phyloP scores from a whole-genome alignment of 768 basidiomycete genomes.

The Russula sp. region DNA sequence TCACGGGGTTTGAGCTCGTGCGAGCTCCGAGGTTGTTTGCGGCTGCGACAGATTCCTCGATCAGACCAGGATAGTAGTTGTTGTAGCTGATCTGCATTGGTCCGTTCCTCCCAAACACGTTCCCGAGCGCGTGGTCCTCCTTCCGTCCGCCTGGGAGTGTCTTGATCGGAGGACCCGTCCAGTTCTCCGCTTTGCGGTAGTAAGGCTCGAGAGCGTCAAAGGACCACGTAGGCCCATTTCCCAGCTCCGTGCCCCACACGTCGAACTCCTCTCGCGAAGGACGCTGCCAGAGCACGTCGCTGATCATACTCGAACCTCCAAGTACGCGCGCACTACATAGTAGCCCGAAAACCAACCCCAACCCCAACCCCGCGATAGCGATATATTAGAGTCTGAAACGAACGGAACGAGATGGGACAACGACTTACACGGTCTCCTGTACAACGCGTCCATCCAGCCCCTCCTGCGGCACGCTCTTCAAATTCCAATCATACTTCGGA shows the following conservation, averaged over 20 bases:
- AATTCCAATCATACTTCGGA: conserved; percentile 22
- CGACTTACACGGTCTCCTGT: conserved; percentile 23
- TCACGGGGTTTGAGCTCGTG: conserved; percentile 24
- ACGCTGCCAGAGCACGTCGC: conserved; percentile 29
- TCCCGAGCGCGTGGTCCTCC: conserved; percentile 17
- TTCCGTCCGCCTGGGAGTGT: conserved; percentile 20
- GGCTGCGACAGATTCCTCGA: conserved; percentile 25
- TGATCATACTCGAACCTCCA: conserved; percentile 30
- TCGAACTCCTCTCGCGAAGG: conserved; percentile 28
- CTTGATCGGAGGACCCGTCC: conserved; percentile 23
- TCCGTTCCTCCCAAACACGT: conserved; percentile 17
- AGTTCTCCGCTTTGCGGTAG: conserved; percentile 28
- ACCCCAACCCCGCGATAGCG: too few species aligned
- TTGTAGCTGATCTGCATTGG: conserved; percentile 29
- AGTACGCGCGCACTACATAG: conserved; percentile 22
- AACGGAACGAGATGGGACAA: too few species aligned
- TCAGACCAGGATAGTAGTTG: conserved; percentile 26
- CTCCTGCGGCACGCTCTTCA: conserved; percentile 28
- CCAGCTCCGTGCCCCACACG: conserved; percentile 25
- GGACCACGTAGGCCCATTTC: conserved; percentile 25
- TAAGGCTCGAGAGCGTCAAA: conserved; percentile 27
- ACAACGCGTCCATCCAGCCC: conserved; percentile 25
- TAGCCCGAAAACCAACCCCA: too few species aligned
- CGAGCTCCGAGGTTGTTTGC: conserved; percentile 24
- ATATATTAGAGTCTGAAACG: neutral